A percentile compares a stretch with the other conserved stretches of the same genome.
Conservation (phyloP, 106 monocot species). For the Gastrodia elata region DNA sequence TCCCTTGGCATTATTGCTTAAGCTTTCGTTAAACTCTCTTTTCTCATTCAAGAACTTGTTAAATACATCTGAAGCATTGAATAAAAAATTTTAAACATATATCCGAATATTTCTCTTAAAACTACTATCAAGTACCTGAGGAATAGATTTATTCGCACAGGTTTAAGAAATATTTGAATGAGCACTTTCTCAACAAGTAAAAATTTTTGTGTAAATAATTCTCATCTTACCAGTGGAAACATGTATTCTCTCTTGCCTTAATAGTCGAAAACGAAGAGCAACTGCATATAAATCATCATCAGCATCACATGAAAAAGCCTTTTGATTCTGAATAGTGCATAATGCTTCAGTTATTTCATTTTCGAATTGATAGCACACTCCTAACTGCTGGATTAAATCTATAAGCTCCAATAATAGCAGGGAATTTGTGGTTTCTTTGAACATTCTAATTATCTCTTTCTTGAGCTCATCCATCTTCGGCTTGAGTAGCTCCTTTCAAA, state of each 20-base stretch:
- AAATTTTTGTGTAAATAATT: no score
- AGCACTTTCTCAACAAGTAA: no score
- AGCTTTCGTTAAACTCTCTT: background rate
- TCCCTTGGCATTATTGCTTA: conserved; percentile 1
- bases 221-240: background rate
- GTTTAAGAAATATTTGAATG: background rate
- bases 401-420: background rate
- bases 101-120: no score
- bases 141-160: no score
- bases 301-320: background rate
- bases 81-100: no score
- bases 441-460: background rate
- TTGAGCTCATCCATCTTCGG: background rate
- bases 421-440: background rate
- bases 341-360: background rate
- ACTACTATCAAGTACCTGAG: no score
- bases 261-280: background rate
- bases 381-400: background rate
- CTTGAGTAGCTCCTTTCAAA: background rate
- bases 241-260: background rate
- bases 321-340: background rate
- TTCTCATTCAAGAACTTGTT: conserved; percentile 8
- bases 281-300: background rate
- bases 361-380: conserved; percentile 3
- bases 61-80: conserved; percentile 6